Base-by-base conservation (phyloP, 345 rosid genomes). In the Carallia brachiata region DNA sequence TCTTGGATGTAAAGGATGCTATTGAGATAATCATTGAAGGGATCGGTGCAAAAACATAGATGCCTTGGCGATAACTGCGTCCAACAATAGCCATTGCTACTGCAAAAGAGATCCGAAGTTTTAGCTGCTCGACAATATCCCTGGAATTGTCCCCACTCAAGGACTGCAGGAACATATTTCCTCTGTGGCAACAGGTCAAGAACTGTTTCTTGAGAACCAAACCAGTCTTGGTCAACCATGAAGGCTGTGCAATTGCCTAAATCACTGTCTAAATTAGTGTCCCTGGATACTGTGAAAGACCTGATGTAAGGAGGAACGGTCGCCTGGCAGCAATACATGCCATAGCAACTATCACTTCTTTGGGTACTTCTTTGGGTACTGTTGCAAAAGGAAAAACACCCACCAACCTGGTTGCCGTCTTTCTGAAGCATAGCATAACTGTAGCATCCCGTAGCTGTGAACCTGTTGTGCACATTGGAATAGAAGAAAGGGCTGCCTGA, bases 251-350 rank as follows among this genome's bases (percentile, higher is more conserved):
- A n/a, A n/a, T n/a, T n/a, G n/a, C n/a, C n/a, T n/a, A n/a, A n/a
- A n/a, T n/a, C n/a, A n/a, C n/a, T n/a, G n/a, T n/a, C n/a, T n/a
- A n/a, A n/a, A n/a, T n/a, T n/a, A n/a, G n/a, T n/a, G n/a, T n/a
- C n/a, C n/a, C n/a, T n/a, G n/a, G n/a, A n/a, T n/a, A n/a, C n/a
- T n/a, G n/a, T n/a, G 6, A 68, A 57, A 28, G 71, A 40, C 1
- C 37, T 44, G 53, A 68, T 16, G 50, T 31, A 8, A 10, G 71
- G 71, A 28, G 73, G 73, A 61, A 69, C 32, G 13, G 59, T 32
- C 31, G 50, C 13, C 59, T 69, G 73, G 12, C 59, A 69, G 44
- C 73, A 69, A 0, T 47, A 61, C 28, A 69, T 16, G 32, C 73
- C 73, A 69, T 61, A 48, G 27, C 73, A 69, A 28, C 66, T 47